These are phyloP conservation scores for Beauveria bassiana DNA, from an alignment of 2,329 filamentous ascomycete species.

Conservation along the genomic window DNA sequence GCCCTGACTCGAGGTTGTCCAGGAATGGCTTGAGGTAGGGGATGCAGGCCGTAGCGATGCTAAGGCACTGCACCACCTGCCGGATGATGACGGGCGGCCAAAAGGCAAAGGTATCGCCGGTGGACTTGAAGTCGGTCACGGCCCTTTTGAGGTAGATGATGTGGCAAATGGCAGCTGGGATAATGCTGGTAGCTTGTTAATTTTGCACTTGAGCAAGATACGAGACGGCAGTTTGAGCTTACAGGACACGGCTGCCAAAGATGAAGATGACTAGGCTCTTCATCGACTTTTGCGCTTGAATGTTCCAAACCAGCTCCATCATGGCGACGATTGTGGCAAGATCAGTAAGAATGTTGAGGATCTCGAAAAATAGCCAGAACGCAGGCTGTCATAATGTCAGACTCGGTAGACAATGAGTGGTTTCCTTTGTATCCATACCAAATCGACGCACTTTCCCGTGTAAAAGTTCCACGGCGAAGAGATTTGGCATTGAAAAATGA, in stretches of 20 bases:
- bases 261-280: not conserved
- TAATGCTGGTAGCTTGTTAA: not conserved
- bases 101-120: not conserved
- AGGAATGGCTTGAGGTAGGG: constrained; percentile 8
- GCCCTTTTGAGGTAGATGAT: not conserved
- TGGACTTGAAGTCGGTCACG: not conserved
- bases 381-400: not conserved
- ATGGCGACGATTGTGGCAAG: not conserved
- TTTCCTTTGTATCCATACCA: not conserved
- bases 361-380: constrained; percentile 5
- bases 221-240: not conserved
- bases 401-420: too few relatives aligned
- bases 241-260: constrained; percentile 6
- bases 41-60: constrained; percentile 3
- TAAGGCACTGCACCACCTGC: constrained; percentile 4
- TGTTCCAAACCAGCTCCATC: not conserved
- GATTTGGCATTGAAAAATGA: constrained; percentile 3
- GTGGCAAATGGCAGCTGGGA: not conserved
- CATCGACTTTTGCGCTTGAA: not conserved
- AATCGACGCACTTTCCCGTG: not conserved
- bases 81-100: constrained; percentile 1
- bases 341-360: constrained; percentile 1
- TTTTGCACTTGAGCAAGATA: too few relatives aligned
- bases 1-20: constrained; percentile 8
- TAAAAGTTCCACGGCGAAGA: constrained; percentile 1